Percentiles rank a stretch among this genome's conserved stretches.
Evolutionary conservation across 306 rosid genomes (phyloP).

Genomic region (Malus fusca): DNA sequence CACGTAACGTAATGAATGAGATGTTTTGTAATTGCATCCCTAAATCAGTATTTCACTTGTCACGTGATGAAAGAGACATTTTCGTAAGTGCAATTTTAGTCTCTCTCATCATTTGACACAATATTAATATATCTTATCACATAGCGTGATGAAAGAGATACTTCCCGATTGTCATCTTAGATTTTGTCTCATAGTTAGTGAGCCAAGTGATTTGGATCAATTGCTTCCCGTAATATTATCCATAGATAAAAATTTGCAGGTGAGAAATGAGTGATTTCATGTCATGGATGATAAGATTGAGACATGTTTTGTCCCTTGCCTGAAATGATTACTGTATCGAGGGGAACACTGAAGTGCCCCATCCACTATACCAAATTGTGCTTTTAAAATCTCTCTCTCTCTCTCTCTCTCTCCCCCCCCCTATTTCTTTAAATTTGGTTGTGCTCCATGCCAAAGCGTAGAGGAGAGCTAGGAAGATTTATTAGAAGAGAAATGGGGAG

Average conservation of each 20-base stretch:
- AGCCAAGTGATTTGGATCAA: too few relatives aligned
- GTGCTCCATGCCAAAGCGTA: conserved; percentile 13
- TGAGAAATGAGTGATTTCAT: conserved; percentile 38
- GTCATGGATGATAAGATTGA: conserved; percentile 32
- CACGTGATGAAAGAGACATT: background rate
- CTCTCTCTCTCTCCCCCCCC: background rate
- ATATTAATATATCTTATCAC: background rate
- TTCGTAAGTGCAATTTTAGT: background rate
- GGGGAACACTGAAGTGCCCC: conserved; percentile 38
- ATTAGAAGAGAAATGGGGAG: conserved; percentile 40
- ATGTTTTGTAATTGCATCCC: too few relatives aligned
- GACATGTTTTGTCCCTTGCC: conserved; percentile 28
- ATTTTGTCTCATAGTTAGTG: too few relatives aligned
- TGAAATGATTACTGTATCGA: conserved; percentile 38
- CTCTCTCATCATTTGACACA: background rate
- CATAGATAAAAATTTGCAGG: background rate
- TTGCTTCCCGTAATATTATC: background rate
- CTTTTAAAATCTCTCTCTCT: background rate
- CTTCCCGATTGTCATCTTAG: too few relatives aligned
- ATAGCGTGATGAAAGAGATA: too few relatives aligned
- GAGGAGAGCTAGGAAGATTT: background rate
- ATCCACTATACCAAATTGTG: conserved; percentile 44
- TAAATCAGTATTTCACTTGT: background rate
- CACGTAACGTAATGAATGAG: background rate
- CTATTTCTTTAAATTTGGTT: conserved; percentile 37